Evolutionary conservation across 2,329 filamentous ascomycete genomes (phyloP).

Genomic region (Arthrobotrys pseudoclavata): DNA sequence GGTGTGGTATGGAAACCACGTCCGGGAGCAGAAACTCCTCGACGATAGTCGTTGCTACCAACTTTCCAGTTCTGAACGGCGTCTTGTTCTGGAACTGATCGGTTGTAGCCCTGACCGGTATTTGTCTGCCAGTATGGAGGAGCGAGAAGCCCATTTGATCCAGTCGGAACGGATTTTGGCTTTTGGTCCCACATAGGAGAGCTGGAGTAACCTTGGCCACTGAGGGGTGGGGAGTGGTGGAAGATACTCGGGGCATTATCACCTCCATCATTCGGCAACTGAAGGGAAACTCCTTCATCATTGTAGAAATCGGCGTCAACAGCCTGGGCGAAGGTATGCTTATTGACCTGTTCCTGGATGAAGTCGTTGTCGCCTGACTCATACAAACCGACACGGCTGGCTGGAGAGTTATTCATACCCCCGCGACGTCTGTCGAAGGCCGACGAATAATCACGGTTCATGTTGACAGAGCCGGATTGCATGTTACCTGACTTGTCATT

Average conservation of each 20-base stretch:
- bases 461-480: conserved; percentile 10
- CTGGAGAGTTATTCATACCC: conserved; percentile 33
- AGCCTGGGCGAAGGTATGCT: conserved; percentile 52
- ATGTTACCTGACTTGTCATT: conserved; percentile 21
- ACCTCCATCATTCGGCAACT: conserved; percentile 28
- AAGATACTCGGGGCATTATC: conserved; percentile 12
- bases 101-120: conserved; percentile 22
- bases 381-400: conserved; percentile 23
- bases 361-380: conserved; percentile 55
- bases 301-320: conserved; percentile 53
- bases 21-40: conserved; percentile 10
- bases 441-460: conserved; percentile 31
- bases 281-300: conserved; percentile 36
- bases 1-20: conserved; percentile 25
- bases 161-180: conserved; percentile 6
- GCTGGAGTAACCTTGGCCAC: conserved; percentile 27
- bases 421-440: conserved; percentile 26
- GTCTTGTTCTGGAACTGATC: conserved; percentile 37
- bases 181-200: conserved; percentile 42
- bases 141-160: neutral
- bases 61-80: conserved; percentile 41
- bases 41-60: conserved; percentile 33
- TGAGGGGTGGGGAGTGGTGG: conserved; percentile 5
- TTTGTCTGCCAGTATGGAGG: conserved; percentile 43
- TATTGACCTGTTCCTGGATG: conserved; percentile 56